Percentiles rank a stretch among this genome's conserved stretches.
Evolutionary conservation across 257 asterid genomes (phyloP).

Genomic region (Leonotis leonurus): DNA sequence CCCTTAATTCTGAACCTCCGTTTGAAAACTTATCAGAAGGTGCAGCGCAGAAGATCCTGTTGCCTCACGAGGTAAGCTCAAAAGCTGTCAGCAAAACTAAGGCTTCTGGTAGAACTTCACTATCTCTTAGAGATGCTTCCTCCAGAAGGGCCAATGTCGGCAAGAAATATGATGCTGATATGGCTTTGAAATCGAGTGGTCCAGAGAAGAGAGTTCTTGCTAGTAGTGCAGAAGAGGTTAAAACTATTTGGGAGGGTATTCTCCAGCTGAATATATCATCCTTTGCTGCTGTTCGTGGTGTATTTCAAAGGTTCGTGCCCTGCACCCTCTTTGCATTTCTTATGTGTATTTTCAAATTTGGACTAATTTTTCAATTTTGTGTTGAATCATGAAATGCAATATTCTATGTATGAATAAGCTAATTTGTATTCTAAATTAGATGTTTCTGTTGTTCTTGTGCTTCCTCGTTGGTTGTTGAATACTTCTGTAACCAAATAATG

Average conservation of each 20-base stretch:
- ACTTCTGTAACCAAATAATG: neutral
- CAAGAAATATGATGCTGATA: conserved; percentile 20
- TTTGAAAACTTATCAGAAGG: conserved; percentile 59
- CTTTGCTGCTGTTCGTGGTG: conserved; percentile 44
- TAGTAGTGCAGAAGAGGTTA: conserved; percentile 22
- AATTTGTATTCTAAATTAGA: neutral
- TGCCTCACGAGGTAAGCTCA: conserved; percentile 29
- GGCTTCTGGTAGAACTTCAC: conserved; percentile 28
- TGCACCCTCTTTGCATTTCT: neutral
- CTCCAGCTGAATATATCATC: conserved; percentile 64
- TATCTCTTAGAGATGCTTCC: conserved; percentile 28
- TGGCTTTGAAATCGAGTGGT: conserved; percentile 17
- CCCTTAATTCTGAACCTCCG: conserved; percentile 89
- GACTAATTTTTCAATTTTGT: neutral
- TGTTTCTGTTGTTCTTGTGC: neutral
- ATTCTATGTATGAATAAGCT: neutral
- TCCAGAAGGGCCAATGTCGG: conserved; percentile 26
- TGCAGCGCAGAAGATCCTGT: conserved; percentile 23
- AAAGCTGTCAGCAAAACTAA: conserved; percentile 17
- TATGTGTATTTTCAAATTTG: neutral
- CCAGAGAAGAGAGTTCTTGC: conserved; percentile 26
- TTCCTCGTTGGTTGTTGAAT: neutral
- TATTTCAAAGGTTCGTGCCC: conserved; percentile 63
- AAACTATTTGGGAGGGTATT: conserved; percentile 62
- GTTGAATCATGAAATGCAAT: neutral